Base-by-base conservation (phyloP, 164 flowering plant species). In the Houttuynia cordata region DNA sequence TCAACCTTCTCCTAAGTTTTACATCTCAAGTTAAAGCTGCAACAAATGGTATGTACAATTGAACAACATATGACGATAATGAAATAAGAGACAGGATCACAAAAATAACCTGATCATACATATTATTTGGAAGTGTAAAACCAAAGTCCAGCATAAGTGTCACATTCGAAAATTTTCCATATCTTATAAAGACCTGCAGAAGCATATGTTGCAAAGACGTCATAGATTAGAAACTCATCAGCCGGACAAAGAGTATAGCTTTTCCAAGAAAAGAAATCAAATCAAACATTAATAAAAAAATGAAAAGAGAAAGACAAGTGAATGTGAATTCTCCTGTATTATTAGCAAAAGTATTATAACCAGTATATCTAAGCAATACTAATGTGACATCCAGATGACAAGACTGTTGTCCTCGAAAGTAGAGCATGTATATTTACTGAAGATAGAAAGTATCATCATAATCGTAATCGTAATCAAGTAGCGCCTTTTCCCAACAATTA, bases 91-190 rank as follows among this genome's bases (percentile, higher is more conserved):
- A 17, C 14, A 1, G 12, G 1, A 10, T 7, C 14, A 17, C 49
- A 10, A 12, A 17, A 8, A 45, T 45, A 42, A 85, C 97, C 94
- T 91, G 84, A 65, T 88, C 97, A 75, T 82, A 72, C 17, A 67
- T 68, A 73, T 91, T 88, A 71, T 61, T 61, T 19, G 90, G 75
- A 68, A 78, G 72, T 20, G 96, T 79, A 74, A 91, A 88, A 20
- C 97, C 97, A 72, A 86, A 91, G 65, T 85, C 96, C 80, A 86
- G 59, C 59, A 83, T 45, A 55, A 91, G 83, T 19, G 83, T 75
- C 57, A 83, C 79, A 70, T 88, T 91, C 54, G 96, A 68, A 67
- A 82, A 86, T 59, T 79, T 83, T 53, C 96, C 96, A 73, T 91
- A 91, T 59, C 90, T 78, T 71, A 91, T 82, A 21, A 84, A 59